Evolutionary conservation across 1,284 basidiomycete genomes (phyloP).

Genomic region (Ganoderma meredithae): DNA sequence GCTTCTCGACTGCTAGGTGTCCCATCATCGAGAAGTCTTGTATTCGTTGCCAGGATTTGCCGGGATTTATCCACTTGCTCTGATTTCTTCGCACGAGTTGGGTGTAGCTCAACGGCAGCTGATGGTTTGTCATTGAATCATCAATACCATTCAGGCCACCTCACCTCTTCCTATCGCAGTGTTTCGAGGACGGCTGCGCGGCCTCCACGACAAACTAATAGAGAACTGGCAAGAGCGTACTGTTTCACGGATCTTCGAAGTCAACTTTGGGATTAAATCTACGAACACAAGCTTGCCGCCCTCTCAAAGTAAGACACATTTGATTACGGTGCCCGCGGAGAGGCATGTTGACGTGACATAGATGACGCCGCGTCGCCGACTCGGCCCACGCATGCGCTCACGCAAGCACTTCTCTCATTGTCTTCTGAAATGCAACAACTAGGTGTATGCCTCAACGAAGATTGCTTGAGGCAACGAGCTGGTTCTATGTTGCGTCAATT

Average conservation of each 20-base stretch:
- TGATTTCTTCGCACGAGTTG: conserved; percentile 31
- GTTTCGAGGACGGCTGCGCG: conserved; percentile 49
- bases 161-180: conserved; percentile 41
- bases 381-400: conserved; percentile 60
- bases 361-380: conserved; percentile 31
- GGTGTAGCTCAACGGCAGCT: conserved; percentile 46
- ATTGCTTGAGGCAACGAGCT: conserved; percentile 44
- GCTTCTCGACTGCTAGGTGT: conserved; percentile 18
- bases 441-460: conserved; percentile 50
- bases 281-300: no score
- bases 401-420: conserved; percentile 62
- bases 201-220: conserved; percentile 52
- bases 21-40: conserved; percentile 39
- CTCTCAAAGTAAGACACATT: not conserved
- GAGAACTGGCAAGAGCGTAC: conserved; percentile 56
- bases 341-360: conserved; percentile 10
- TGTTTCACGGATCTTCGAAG: conserved; percentile 43
- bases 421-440: conserved; percentile 61
- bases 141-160: not conserved
- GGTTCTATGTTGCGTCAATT: conserved; percentile 52
- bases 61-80: conserved; percentile 33
- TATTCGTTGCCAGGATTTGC: conserved; percentile 52
- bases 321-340: not conserved
- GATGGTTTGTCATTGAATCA: conserved; percentile 44
- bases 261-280: conserved; percentile 6